Conservation (phyloP, 768 basidiomycete species). For the Leucogyrophana mollusca region DNA sequence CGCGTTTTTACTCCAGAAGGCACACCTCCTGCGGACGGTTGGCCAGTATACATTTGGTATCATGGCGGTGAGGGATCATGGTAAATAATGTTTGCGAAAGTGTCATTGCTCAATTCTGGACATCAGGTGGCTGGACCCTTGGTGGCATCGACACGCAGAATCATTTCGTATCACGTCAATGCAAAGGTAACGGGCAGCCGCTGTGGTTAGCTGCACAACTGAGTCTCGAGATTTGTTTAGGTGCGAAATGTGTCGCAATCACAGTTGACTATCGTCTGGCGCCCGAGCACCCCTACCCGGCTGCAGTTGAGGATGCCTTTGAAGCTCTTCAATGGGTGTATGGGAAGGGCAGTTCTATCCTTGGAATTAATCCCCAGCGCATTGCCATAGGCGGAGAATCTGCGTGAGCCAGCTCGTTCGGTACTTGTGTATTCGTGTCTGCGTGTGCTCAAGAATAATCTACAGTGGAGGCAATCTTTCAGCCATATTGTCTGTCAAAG, state of each 20-base stretch:
- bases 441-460: conserved; percentile 1
- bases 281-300: conserved; percentile 33
- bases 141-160: conserved; percentile 63
- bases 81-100: neutral
- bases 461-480: conserved; percentile 74
- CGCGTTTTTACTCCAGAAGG: conserved; percentile 61
- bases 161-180: conserved; percentile 44
- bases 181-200: conserved; percentile 18
- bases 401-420: conserved; percentile 38
- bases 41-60: conserved; percentile 74
- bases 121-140: conserved; percentile 72
- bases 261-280: conserved; percentile 33
- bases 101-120: too few relatives aligned
- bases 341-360: conserved; percentile 41
- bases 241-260: conserved; percentile 31
- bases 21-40: conserved; percentile 51
- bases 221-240: conserved; percentile 9
- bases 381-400: conserved; percentile 77
- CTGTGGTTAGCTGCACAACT: neutral
- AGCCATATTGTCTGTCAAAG: conserved; percentile 66
- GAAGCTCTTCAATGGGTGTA: conserved; percentile 36
- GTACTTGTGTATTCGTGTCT: too few relatives aligned
- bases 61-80: conserved; percentile 59
- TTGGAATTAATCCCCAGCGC: conserved; percentile 47
- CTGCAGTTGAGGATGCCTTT: conserved; percentile 29